Percentiles rank a stretch among this genome's conserved stretches.
Evolutionary conservation across 768 basidiomycete species (phyloP).

Genomic region (Crassisporium funariophilum): DNA sequence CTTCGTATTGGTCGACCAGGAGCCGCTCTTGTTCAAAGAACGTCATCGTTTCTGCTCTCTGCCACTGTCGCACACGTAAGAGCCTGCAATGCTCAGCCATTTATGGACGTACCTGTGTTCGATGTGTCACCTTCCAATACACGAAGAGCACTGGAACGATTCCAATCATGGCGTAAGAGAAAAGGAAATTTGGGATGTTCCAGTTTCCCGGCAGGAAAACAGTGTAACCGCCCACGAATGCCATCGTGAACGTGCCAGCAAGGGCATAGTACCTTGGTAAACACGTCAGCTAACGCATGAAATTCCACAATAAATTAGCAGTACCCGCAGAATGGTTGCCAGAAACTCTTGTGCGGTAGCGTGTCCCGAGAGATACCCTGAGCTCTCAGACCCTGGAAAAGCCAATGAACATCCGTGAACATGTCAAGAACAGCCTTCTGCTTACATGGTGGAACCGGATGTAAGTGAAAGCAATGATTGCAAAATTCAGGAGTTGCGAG

Average conservation of each 20-base stretch:
- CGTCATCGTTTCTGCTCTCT: slow-evolving; percentile 35
- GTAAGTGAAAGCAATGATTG: slow-evolving; percentile 50
- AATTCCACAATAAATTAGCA: no score
- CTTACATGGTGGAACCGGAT: slow-evolving; percentile 48
- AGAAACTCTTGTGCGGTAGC: slow-evolving; percentile 46
- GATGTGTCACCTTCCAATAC: slow-evolving; percentile 46
- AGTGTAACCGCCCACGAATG: slow-evolving; percentile 49
- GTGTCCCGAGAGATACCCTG: slow-evolving; percentile 47
- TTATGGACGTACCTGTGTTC: slow-evolving; percentile 36
- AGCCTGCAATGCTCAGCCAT: not conserved
- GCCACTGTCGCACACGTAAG: slow-evolving; percentile 36
- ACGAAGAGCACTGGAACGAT: slow-evolving; percentile 45
- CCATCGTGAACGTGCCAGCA: slow-evolving; percentile 45
- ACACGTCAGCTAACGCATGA: no score
- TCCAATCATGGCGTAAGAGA: slow-evolving; percentile 50
- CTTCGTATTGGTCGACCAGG: slow-evolving; percentile 47
- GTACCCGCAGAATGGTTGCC: slow-evolving; percentile 56
- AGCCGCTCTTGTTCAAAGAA: slow-evolving; percentile 50
- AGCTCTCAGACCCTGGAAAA: slow-evolving; percentile 40
- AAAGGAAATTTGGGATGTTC: slow-evolving; percentile 49
- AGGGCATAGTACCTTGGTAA: slow-evolving; percentile 54
- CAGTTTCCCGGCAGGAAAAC: slow-evolving; percentile 56
- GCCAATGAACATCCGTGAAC: not conserved
- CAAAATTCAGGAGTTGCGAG: slow-evolving; percentile 50
- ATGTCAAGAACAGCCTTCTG: not conserved